phyloP scores from a whole-genome alignment of 148 eudicot species.

The Fallopia convolvulus region DNA sequence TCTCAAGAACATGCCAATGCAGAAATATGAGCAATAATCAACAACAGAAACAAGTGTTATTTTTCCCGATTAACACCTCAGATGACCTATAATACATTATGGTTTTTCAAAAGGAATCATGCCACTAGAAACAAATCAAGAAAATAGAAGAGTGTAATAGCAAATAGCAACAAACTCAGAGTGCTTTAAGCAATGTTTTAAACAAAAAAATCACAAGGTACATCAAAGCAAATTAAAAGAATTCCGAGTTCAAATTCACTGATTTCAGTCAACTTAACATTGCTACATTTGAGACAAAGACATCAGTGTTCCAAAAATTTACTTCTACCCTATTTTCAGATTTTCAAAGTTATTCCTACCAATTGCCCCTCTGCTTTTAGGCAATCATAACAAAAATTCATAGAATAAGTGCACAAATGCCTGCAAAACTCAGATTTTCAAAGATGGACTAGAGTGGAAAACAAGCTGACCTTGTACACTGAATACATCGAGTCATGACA shows the following conservation, averaged over 20 bases:
- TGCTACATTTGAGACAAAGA: neutral
- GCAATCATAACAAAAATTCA: neutral
- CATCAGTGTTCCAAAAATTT: neutral
- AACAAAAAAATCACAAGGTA: neutral
- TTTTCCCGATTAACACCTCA: neutral
- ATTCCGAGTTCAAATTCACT: neutral
- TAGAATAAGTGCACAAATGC: neutral
- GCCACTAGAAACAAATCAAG: conserved; percentile 1
- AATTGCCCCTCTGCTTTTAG: neutral
- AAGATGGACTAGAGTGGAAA: neutral
- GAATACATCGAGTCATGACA: conserved; percentile 98
- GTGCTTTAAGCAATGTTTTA: neutral
- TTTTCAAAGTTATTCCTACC: neutral
- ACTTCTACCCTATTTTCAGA: neutral
- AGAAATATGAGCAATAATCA: neutral
- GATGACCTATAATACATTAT: neutral
- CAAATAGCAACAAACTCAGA: neutral
- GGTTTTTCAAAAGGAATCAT: neutral
- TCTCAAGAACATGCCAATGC: neutral
- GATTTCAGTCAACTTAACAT: neutral
- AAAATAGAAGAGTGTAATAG: neutral
- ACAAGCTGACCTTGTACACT: conserved; percentile 73
- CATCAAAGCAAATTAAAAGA: neutral
- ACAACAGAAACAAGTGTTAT: neutral
- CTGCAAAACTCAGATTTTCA: neutral